Conservation (phyloP, 257 asterid species). For the Pogostemon cablin region DNA sequence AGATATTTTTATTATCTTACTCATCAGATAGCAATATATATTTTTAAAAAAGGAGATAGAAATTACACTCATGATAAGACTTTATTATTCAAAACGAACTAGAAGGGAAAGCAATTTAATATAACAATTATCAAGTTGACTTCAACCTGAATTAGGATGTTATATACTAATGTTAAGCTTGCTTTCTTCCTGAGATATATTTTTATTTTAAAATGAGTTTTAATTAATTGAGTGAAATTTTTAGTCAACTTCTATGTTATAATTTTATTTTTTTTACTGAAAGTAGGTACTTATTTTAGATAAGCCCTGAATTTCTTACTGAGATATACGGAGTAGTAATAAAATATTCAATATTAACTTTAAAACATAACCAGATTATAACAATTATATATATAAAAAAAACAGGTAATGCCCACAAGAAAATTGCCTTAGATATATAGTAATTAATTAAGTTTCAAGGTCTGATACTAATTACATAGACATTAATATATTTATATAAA, state of each 20-base stretch:
- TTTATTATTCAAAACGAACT: no score
- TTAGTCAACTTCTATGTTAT: neutral
- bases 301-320: no score
- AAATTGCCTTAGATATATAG: neutral
- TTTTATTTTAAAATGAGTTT: neutral
- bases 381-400: no score
- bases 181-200: neutral
- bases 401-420: neutral
- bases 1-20: neutral
- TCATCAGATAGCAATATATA: conserved; percentile 3
- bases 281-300: no score
- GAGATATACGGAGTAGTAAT: no score
- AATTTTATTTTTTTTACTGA: neutral
- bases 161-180: neutral
- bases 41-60: no score
- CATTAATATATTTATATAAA: neutral
- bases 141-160: no score
- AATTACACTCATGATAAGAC: no score
- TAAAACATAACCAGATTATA: no score
- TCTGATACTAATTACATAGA: neutral
- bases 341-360: no score
- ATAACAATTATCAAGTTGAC: no score
- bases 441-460: neutral
- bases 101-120: no score
- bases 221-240: neutral